Percentiles rank a stretch among this genome's conserved stretches.
phyloP scores from a whole-genome alignment of 2,329 filamentous ascomycete genomes.

The Pestalotiopsis sp. region DNA sequence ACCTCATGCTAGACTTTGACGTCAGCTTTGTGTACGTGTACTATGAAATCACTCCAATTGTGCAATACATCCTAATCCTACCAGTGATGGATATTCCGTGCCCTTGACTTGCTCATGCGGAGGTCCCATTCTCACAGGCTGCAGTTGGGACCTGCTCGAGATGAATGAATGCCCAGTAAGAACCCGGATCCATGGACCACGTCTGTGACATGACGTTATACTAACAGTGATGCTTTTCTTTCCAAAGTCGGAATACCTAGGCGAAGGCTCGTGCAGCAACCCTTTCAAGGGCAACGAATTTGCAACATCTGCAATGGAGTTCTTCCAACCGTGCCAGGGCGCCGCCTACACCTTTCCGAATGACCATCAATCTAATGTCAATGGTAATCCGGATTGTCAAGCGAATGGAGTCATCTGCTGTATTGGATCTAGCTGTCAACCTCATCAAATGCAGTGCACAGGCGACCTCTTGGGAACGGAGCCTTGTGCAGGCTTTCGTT shows the following conservation, averaged over 20 bases:
- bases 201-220: not conserved
- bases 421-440: not conserved
- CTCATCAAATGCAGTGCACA: not conserved
- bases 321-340: conserved; percentile 1
- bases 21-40: conserved; percentile 6
- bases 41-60: not conserved
- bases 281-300: not conserved
- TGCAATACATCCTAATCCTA: not conserved
- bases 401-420: not conserved
- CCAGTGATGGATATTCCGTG: not conserved
- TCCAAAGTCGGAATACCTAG: not conserved
- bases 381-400: not conserved
- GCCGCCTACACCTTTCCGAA: conserved; percentile 3
- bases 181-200: not conserved
- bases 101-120: conserved; percentile 2
- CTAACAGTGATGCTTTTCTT: not conserved
- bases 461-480: not conserved
- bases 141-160: conserved; percentile 1
- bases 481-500: not conserved
- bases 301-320: not conserved
- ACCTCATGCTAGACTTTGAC: not conserved
- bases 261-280: not conserved
- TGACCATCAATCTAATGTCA: not conserved
- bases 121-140: not conserved
- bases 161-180: not conserved